Base-by-base conservation (phyloP, 2,329 filamentous ascomycete species). In the Hortaea sp. region DNA sequence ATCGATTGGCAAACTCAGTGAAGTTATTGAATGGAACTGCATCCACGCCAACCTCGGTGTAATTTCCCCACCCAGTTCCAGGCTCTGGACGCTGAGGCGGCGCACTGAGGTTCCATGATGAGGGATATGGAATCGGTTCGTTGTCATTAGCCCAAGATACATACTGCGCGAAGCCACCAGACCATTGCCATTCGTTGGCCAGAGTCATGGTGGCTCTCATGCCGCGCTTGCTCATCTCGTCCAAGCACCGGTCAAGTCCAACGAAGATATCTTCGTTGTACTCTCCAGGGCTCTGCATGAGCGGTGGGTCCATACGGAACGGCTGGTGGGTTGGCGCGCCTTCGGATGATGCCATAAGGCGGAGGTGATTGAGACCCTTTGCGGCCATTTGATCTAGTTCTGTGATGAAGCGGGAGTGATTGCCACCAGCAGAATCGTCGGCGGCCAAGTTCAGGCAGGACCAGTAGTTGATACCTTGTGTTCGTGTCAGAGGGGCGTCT, bases 121-220 rank as follows among this genome's bases (percentile, higher is more conserved):
- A 48, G 1, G 65, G 65, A 39, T 68, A 68, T 0, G 63, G 63
- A 10, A 68, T 66, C 6, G 48, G 43, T 5, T 53, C 51, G 45
- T 66, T 58, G 38, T 53, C 54, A 11, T 53, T 57, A 4, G 65
- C 63, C 65, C 65, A 68, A 1, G 56, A 62, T 1, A 68, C 62
- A 45, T 63, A 68, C 44, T 67, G 65, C 2, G 56, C 61, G 32
- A 67, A 67, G 0, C 65, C 65, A 6, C 65, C 65, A 11, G 52
- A 58, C 65, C 65, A 68, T 44, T 68, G 65, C 65, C 65, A 68
- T 50, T 67, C 60, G 39, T 67, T 61, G 6, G 55, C 58, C 3
- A 68, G 50, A 0, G 65, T 67, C 64, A 68, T 68, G 9, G 65
- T 68, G 13, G 65, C 65, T 13, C 65, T 57, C 60, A 68, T 68